These are phyloP conservation scores for Phaseolus coccineus DNA, from an alignment of 331 rosid genomes.

Conservation along the genomic window DNA sequence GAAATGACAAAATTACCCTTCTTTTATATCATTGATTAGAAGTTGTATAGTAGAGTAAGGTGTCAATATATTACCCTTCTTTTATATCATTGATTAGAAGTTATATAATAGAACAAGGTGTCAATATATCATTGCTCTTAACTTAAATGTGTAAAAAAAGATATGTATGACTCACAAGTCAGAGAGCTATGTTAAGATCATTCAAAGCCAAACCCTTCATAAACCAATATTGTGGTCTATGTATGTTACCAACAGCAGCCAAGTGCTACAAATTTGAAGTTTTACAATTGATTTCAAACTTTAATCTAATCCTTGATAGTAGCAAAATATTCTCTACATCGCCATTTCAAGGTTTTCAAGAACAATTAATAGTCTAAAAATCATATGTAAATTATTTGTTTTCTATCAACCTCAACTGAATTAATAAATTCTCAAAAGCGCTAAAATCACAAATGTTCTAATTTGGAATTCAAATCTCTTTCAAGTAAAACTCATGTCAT, in stretches of 20 bases:
- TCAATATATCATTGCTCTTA: no score
- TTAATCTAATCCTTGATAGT: neutral
- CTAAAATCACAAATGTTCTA: conserved; percentile 15
- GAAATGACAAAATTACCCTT: no score
- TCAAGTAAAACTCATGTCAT: neutral
- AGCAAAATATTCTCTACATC: neutral
- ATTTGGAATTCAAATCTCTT: conserved; percentile 9
- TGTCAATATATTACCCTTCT: no score
- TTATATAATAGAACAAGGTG: no score
- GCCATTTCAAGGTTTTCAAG: conserved; percentile 4
- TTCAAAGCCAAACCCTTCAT: neutral
- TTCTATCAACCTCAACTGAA: neutral
- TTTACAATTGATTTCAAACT: conserved; percentile 11
- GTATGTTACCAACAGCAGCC: conserved; percentile 4
- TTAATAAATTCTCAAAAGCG: neutral
- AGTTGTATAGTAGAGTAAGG: no score
- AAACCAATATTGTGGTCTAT: conserved; percentile 25
- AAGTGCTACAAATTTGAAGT: no score
- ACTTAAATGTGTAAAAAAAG: no score
- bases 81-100: no score
- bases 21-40: no score
- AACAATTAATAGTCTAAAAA: neutral
- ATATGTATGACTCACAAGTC: no score
- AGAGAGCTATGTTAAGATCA: no score
- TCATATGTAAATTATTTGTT: neutral